Base-by-base conservation (phyloP, 2,329 filamentous ascomycete genomes). In the Mycocentrospora acerina region DNA sequence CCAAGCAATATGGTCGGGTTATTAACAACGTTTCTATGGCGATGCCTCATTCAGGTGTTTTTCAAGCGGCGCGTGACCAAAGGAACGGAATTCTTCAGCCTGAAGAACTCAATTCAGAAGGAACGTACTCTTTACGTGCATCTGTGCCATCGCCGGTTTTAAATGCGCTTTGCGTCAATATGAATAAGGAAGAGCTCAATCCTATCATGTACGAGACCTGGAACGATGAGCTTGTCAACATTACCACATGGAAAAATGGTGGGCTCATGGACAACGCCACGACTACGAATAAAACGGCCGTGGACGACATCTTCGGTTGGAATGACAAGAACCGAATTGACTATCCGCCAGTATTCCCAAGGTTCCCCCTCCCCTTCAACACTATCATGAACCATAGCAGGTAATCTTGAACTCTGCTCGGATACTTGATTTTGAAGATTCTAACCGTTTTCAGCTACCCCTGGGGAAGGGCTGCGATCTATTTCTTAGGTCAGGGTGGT, bases 21-120 rank as follows among this genome's bases (percentile, higher is more conserved):
- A 71, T 91, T 53, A 87, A 90, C 59, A 90, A 90, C 47, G 80
- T 89, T 17, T 86, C 84, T 0, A 73, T 90, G 49, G 85, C 86
- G 0, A 84, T 90, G 77, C 88, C 88, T 0, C 88, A 93, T 53
- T 73, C 82, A 0, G 81, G 83, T 0, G 75, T 93, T 0, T 81
- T 85, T 24, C 66, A 72, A 10, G 86, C 87, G 1, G 82, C 84
- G 0, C 77, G 72, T 7, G 72, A 84, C 48, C 66, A 73, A 0
- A 60, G 67, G 7, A 91, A 91, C 53, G 62, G 68, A 0, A 87
- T 93, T 19, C 65, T 87, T 7, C 87, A 91, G 52, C 87, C 88
- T 0, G 64, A 65, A 34, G 71, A 76, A 16, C 59, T 76, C 3
- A 69, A 73, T 34, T 85, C 85, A 0, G 74, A 87, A 7, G 87